phyloP scores from a whole-genome alignment of 202 grass and related monocot species.

The Zizania palustris region DNA sequence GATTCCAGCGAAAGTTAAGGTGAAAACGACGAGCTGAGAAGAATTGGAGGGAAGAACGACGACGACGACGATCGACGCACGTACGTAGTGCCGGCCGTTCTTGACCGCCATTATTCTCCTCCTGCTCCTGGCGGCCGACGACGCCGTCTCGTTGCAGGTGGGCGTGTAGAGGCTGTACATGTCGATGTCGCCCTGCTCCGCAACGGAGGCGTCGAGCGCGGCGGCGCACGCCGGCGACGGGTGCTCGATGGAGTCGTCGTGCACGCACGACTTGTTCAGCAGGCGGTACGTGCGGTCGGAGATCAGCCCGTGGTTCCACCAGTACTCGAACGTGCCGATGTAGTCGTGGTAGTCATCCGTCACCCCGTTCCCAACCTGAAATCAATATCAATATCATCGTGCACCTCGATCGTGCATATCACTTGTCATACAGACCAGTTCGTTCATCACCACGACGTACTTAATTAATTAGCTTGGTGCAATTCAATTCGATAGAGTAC shows the following conservation, averaged over 20 bases:
- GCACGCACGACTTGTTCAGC: too few relatives aligned
- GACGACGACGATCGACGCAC: neutral
- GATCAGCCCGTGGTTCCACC: conserved; percentile 88
- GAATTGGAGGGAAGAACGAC: neutral
- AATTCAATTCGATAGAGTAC: neutral
- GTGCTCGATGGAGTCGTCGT: conserved; percentile 50
- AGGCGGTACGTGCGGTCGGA: conserved; percentile 70
- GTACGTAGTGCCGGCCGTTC: conserved; percentile 36
- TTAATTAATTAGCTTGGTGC: too few relatives aligned
- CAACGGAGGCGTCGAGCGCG: conserved; percentile 23
- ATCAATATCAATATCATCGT: too few relatives aligned
- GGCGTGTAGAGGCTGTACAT: conserved; percentile 83
- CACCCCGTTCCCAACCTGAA: conserved; percentile 72
- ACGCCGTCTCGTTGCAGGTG: conserved; percentile 46
- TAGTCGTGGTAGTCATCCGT: conserved; percentile 71
- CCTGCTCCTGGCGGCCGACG: neutral
- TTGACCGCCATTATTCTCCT: neutral
- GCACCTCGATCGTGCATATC: too few relatives aligned
- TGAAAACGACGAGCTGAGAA: neutral
- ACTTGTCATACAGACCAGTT: too few relatives aligned
- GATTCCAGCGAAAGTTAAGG: neutral
- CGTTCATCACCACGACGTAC: too few relatives aligned
- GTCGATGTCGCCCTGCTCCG: conserved; percentile 75
- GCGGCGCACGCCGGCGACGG: conserved; percentile 40
- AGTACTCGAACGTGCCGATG: conserved; percentile 66